Evolutionary conservation across 169 alveolate genomes (phyloP).

Genomic region (Cryptosporidium ubiquitum): DNA sequence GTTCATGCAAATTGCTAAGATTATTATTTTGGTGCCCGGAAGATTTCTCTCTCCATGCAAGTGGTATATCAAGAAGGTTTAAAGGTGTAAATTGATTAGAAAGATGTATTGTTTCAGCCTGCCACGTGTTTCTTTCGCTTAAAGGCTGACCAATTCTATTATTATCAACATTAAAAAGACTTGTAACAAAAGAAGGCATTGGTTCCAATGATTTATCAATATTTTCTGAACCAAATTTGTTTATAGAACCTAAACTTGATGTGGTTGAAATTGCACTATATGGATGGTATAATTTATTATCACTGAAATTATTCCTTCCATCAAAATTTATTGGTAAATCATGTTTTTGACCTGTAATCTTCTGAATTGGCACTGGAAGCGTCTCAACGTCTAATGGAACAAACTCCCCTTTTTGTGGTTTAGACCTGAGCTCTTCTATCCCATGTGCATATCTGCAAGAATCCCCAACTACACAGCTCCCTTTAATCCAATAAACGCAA

Average conservation of each 20-base stretch:
- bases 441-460: slow-evolving; percentile 80
- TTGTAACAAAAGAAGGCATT: slow-evolving; percentile 42
- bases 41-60: slow-evolving; percentile 37
- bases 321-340: background rate
- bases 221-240: slow-evolving; percentile 8
- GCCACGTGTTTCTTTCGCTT: background rate
- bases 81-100: slow-evolving; percentile 34
- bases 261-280: slow-evolving; percentile 35
- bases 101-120: background rate
- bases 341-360: background rate
- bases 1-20: background rate
- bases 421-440: slow-evolving; percentile 74
- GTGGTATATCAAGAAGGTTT: slow-evolving; percentile 59
- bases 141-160: background rate
- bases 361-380: slow-evolving; percentile 36
- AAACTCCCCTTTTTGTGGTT: slow-evolving; percentile 71
- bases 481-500: slow-evolving; percentile 79
- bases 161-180: slow-evolving; percentile 8
- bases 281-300: slow-evolving; percentile 37
- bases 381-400: slow-evolving; percentile 71
- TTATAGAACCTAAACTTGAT: slow-evolving; percentile 4
- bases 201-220: slow-evolving; percentile 11
- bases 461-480: slow-evolving; percentile 75
- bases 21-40: background rate
- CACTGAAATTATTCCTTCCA: slow-evolving; percentile 5